Evolutionary conservation across 1,284 basidiomycete species (phyloP).

Genomic region (Sanghuangporus sanghuang): DNA sequence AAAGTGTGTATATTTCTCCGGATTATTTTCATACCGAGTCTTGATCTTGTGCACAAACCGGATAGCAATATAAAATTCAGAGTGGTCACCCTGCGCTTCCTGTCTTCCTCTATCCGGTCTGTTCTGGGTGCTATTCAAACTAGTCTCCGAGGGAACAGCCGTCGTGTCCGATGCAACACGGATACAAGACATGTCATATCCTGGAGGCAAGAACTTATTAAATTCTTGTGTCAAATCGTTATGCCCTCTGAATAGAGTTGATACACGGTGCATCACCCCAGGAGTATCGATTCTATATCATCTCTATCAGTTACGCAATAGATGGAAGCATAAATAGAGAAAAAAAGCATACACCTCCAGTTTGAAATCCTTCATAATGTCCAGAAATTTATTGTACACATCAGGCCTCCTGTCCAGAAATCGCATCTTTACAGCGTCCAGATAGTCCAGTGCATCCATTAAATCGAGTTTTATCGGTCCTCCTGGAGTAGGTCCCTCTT

Average conservation of each 20-base stretch:
- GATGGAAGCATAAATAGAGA: neutral
- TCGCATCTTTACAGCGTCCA: too few species aligned
- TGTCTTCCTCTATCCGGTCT: constrained; percentile 23
- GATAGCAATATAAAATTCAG: constrained; percentile 96
- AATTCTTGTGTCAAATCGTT: too few species aligned
- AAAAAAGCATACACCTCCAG: constrained; percentile 18
- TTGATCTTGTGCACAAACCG: constrained; percentile 99
- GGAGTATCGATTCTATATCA: too few species aligned
- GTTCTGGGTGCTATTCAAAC: constrained; percentile 16
- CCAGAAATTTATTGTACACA: too few species aligned
- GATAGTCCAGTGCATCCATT: too few species aligned
- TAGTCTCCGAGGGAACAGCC: neutral
- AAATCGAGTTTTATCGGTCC: too few species aligned
- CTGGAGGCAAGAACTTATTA: too few species aligned
- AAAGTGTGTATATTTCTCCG: constrained; percentile 97
- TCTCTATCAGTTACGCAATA: neutral
- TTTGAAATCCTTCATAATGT: too few species aligned
- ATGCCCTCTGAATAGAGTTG: too few species aligned
- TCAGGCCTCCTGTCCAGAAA: constrained; percentile 28
- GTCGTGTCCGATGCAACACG: neutral
- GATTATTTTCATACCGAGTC: constrained; percentile 82
- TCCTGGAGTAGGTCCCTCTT: too few species aligned
- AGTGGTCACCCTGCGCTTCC: constrained; percentile 36
- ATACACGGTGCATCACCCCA: too few species aligned
- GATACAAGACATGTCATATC: too few species aligned